Conservation (phyloP, 1,284 basidiomycete species). For the Golubevia pallescens region DNA sequence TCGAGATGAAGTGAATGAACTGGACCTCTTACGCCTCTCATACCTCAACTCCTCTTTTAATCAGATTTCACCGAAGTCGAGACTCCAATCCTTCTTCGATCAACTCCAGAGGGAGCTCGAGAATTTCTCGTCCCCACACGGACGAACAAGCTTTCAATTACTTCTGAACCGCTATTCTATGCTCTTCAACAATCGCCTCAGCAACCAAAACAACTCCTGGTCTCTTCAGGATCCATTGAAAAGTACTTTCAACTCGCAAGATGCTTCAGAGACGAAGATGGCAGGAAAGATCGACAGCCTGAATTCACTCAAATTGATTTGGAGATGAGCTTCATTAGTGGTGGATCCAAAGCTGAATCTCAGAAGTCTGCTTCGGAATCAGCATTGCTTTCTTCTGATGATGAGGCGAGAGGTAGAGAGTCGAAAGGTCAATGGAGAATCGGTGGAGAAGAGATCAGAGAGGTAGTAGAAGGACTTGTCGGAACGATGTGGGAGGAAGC, state of each 20-base stretch:
- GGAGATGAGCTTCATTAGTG: constrained; percentile 93
- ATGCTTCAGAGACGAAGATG: constrained; percentile 94
- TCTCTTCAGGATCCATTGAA: constrained; percentile 86
- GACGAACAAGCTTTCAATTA: constrained; percentile 43
- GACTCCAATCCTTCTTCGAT: constrained; percentile 88
- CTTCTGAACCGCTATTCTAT: constrained; percentile 74
- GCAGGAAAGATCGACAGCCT: constrained; percentile 89
- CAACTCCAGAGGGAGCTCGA: constrained; percentile 89
- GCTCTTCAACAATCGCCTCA: constrained; percentile 93
- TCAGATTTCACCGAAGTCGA: constrained; percentile 87
- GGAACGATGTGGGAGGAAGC: constrained; percentile 73
- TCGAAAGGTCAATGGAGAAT: constrained; percentile 73
- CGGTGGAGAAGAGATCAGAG: constrained; percentile 47
- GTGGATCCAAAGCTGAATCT: constrained; percentile 70
- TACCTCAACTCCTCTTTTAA: not conserved
- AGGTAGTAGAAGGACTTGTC: constrained; percentile 42
- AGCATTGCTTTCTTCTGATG: constrained; percentile 64
- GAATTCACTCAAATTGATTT: constrained; percentile 97
- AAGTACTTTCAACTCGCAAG: constrained; percentile 89
- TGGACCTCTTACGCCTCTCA: constrained; percentile 13
- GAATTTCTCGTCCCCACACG: constrained; percentile 94
- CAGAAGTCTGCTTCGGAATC: constrained; percentile 74
- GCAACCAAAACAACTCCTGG: constrained; percentile 91
- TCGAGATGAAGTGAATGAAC: not conserved
- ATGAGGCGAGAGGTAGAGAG: constrained; percentile 71